Evolutionary conservation across 768 basidiomycete species (phyloP), one percentile per base, ranked within the genome.

Genomic region (Russula abietina): DNA sequence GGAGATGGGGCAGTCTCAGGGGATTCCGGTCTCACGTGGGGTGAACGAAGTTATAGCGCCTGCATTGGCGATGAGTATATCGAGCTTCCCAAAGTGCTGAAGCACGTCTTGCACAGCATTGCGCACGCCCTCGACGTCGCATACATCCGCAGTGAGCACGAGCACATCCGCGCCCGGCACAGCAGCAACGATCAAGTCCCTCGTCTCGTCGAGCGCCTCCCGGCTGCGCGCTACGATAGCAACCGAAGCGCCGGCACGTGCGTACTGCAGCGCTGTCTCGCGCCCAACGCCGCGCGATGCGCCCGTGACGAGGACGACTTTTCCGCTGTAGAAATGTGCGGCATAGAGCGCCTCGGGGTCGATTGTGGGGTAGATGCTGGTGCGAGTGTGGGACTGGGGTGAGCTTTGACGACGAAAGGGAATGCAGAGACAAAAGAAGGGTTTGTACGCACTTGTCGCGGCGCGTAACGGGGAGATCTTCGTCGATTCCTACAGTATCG

Each of bases 221-320:
- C n/a, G 30, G 9, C 5, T 33, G n/a, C 53, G 62, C 16, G 59
- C 57, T 1, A 49, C 28, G 7, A 64, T 54, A 0, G 59, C 46
- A 12, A 64, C 32, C 14, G 38, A 46, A 3, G 59, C 62, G 6
- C 62, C 62, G 0, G 59, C 59, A 3, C 59, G 62, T 2, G 52
- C 62, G 22, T 54, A 64, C 19, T 56, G 46, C 32, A 64, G n/a
- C 2, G 53, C 52, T 0, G 54, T 64, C 38, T 59, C 59, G 39
- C 53, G 62, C 16, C 62, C 57, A 22, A 63, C 30, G 6, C 58
- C 62, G 30, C 58, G 52, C 14, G 59, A 64, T 30, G 62, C 62
- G 39, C 62, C 62, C 14, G 61, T 62, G 32, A 62, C 33, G 32
- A 62, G 56, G 4, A 57, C 50, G 19, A 62, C 55, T 16, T 62